Percentiles rank a stretch among this genome's conserved stretches.
Conservation (phyloP, 179 eudicot species). For the Vitellaria paradoxa region DNA sequence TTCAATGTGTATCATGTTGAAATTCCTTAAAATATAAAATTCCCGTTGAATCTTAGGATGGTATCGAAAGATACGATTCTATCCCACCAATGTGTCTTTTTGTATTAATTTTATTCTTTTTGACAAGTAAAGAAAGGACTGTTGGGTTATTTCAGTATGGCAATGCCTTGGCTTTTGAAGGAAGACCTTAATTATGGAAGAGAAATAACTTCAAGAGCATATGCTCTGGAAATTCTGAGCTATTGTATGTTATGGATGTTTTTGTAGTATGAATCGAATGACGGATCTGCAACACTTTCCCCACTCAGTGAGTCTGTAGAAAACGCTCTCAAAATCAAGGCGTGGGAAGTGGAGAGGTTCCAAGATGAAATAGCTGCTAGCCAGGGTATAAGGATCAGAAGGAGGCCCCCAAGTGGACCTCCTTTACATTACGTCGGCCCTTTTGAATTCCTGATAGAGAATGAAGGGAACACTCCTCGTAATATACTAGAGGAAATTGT, state of each 20-base stretch:
- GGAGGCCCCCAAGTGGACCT: constrained; percentile 81
- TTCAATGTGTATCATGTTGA: too few species aligned
- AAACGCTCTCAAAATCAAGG: constrained; percentile 54
- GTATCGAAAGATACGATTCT: too few species aligned
- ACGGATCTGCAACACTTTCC: constrained; percentile 37
- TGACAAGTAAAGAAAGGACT: too few species aligned
- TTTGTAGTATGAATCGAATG: constrained; percentile 48
- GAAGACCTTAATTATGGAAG: neutral
- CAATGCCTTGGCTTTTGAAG: too few species aligned
- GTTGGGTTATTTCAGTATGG: neutral
- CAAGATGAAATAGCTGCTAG: constrained; percentile 64
- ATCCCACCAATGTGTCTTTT: too few species aligned
- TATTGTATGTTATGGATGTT: neutral
- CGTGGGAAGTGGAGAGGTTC: constrained; percentile 61
- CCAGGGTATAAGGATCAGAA: constrained; percentile 84
- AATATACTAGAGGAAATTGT: constrained; percentile 91
- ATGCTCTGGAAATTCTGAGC: neutral
- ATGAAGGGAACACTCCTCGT: constrained; percentile 79
- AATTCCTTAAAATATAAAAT: too few species aligned
- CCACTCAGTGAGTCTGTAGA: constrained; percentile 30
- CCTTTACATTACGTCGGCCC: constrained; percentile 85
- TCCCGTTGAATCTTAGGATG: too few species aligned
- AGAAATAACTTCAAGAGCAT: neutral
- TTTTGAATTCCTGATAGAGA: constrained; percentile 79
- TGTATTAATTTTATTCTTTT: too few species aligned